Base-by-base conservation (phyloP, 192 early-diverging fungal genomes). In the Gonapodya prolifera region DNA sequence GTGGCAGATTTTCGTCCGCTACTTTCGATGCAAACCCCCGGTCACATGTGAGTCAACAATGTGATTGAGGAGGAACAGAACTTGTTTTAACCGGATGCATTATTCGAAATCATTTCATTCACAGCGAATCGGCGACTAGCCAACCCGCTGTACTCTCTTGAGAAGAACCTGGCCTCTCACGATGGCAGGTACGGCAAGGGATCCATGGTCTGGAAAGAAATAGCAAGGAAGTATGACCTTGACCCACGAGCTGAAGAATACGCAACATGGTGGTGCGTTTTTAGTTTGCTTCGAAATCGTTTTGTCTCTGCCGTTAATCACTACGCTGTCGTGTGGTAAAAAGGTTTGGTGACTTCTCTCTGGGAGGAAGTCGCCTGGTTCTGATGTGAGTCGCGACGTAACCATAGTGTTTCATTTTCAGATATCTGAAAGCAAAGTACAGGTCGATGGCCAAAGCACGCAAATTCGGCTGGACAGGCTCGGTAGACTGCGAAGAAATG, bases 401-500 rank as follows among this genome's bases (percentile, higher is more conserved):
- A 30, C 32, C 31, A 2, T 18, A 32, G 31, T 18, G 8, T 2
- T 73, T 2, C 18, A 30, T 29, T 30, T 29, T 2, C 18, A 30
- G 18, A 16, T 32, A 16, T 73, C 45, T 61, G 8, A 61, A 16
- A 23, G 23, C 45, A 61, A 16, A 18, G 2, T 73, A 30, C 71
- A 73, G 71, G 71, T 73, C 71, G 28, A 73, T 73, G 71, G 29
- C 32, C 2, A 73, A 73, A 29, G 71, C 71, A 30, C 16, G 71
- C 18, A 73, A 73, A 29, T 73, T 73, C 31, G 71, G 71, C 28
- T 73, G 71, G 71, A 73, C 71, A 2, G 71, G 71, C 2, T 73
- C 2, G 2, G 28, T 18, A 2, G 71, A 73, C 31, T 16, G 8
- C 18, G 71, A 73, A 32, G 71, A 18, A 32, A 73, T 73, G 71